Conservation (phyloP, 2,329 filamentous ascomycete species). For the Claviceps sp. region DNA sequence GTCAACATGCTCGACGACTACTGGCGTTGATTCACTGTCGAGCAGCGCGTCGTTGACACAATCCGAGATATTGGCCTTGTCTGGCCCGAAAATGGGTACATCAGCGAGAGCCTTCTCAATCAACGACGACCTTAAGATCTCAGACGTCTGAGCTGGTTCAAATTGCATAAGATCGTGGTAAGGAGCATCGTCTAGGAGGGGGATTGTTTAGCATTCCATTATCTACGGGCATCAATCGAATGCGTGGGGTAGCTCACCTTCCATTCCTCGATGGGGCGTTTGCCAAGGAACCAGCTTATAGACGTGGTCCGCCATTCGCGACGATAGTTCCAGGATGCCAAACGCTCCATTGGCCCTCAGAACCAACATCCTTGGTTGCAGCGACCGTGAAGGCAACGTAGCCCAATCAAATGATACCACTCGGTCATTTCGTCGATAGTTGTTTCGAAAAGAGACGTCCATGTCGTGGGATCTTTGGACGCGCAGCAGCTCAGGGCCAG, state of each 20-base stretch:
- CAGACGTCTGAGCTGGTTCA: conserved; percentile 37
- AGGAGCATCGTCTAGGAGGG: conserved; percentile 29
- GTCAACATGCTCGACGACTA: conserved; percentile 23
- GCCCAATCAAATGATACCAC: conserved; percentile 59
- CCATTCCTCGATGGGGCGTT: conserved; percentile 41
- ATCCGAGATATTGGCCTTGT: conserved; percentile 29
- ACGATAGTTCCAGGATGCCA: conserved; percentile 48
- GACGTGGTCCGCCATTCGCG: conserved; percentile 41
- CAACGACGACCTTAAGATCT: conserved; percentile 40
- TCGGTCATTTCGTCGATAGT: conserved; percentile 39
- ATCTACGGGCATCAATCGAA: background rate
- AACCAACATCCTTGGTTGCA: conserved; percentile 45
- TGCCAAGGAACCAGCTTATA: conserved; percentile 50
- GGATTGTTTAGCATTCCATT: conserved; percentile 7
- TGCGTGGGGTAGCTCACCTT: conserved; percentile 25
- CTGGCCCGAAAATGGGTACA: conserved; percentile 41
- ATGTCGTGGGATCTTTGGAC: conserved; percentile 48
- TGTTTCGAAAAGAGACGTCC: conserved; percentile 42
- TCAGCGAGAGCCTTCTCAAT: conserved; percentile 39
- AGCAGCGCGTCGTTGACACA: conserved; percentile 29
- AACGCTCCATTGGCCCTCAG: conserved; percentile 47
- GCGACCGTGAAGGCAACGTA: conserved; percentile 39
- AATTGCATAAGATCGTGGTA: conserved; percentile 47
- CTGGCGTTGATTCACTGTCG: conserved; percentile 19
- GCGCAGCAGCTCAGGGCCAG: conserved; percentile 44